Conservation (phyloP, 768 basidiomycete genomes). For the Suillus ampliporus region DNA sequence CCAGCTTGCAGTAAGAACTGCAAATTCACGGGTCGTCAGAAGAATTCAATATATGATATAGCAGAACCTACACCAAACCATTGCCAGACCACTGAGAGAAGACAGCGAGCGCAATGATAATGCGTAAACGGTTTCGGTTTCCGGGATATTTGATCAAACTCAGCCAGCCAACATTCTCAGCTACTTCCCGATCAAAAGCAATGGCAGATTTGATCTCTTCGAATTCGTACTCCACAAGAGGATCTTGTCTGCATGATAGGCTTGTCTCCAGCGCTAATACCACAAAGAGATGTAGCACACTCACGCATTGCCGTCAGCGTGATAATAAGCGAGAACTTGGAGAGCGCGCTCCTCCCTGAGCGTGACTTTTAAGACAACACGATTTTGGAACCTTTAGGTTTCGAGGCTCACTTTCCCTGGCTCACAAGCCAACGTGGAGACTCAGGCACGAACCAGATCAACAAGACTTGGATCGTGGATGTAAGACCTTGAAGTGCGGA, state of each 20-base stretch:
- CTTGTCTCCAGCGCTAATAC: background rate
- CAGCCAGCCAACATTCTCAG: constrained; percentile 49
- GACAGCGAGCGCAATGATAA: constrained; percentile 63
- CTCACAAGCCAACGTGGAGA: constrained; percentile 45
- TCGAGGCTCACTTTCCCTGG: constrained; percentile 35
- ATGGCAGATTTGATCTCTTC: constrained; percentile 69
- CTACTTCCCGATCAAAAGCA: constrained; percentile 46
- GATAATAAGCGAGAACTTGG: constrained; percentile 45
- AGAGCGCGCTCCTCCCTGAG: constrained; percentile 40
- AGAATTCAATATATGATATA: background rate
- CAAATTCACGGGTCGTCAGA: background rate
- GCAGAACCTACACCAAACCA: constrained; percentile 45
- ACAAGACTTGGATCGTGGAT: constrained; percentile 17
- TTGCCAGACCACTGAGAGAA: constrained; percentile 68
- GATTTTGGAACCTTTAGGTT: background rate
- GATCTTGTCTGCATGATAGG: constrained; percentile 41
- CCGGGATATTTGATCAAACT: constrained; percentile 54
- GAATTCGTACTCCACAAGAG: constrained; percentile 65
- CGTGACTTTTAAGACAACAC: no score
- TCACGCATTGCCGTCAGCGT: constrained; percentile 47
- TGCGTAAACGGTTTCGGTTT: constrained; percentile 58
- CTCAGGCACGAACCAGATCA: constrained; percentile 41
- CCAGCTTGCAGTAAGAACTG: constrained; percentile 35
- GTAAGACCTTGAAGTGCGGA: constrained; percentile 22
- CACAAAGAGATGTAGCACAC: constrained; percentile 7